Base-by-base conservation (phyloP, 371 early-diverging fungal species). In the Syncephalastrum contaminatum region DNA sequence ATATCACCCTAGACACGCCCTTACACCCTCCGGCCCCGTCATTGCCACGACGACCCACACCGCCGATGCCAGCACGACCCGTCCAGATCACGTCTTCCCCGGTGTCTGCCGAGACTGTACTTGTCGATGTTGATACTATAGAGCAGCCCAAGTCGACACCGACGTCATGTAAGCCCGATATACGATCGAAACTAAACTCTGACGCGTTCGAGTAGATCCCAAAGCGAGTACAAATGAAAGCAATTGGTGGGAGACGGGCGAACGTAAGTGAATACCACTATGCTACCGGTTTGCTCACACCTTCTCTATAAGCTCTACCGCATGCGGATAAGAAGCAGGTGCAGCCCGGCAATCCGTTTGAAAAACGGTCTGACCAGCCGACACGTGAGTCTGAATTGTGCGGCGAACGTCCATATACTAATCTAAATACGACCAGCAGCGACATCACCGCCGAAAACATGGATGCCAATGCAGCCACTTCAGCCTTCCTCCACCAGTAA, bases 191-290 rank as follows among this genome's bases (percentile, higher is more conserved):
- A 14, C 19, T 20, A 25, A 27, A 12, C 46, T 42, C 13, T 27
- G 14, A 36, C 48, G 25, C 4, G 47, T 18, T 18, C 52, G 48
- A 22, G 18, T 52, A 76, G 73, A 62, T 13, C 73, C 72, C 18
- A 62, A 66, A 21, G 74, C 77, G 48, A 77, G 77, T 30, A 57
- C 77, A 8, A 67, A 72, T 27, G 48, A 50, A 10, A 58, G 46
- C 12, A 72, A 70, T 50, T 77, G 78, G 78, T 77, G 78, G 78
- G 78, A 77, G 52, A 65, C 68, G 39, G 72, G 68, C 14, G 53
- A 57, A 19, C 63, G 54, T 58, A 52, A 47, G 52, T 59, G 4
- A 20, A 3, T 4, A 51, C 22, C 7, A 14, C 22, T 7, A 21
- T 19, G 2, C 24, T 51, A 1, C 18, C 12, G 24, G 22, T 4